Percentiles rank a stretch among this genome's conserved stretches.
These are phyloP conservation scores for Fragaria iinumae DNA, from an alignment of 306 rosid genomes.

Conservation along the genomic window DNA sequence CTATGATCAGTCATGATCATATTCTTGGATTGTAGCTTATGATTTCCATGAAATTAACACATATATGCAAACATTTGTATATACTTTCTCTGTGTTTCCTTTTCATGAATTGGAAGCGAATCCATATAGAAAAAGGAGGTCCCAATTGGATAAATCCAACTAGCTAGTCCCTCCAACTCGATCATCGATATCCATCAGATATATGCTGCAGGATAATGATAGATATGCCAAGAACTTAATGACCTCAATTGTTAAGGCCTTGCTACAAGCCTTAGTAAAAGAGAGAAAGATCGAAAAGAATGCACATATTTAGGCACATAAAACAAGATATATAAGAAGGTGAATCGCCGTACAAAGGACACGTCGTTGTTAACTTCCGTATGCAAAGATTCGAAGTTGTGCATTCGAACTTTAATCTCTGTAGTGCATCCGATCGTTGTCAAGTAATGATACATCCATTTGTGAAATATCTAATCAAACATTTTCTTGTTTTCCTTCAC, in stretches of 20 bases:
- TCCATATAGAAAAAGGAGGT: too few relatives aligned
- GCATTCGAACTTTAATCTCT: background rate
- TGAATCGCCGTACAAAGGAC: slow-evolving; percentile 60
- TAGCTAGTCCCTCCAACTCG: slow-evolving; percentile 20
- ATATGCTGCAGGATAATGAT: slow-evolving; percentile 7
- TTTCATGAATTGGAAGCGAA: too few relatives aligned
- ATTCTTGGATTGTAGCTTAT: too few relatives aligned
- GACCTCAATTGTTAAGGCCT: background rate
- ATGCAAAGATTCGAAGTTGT: slow-evolving; percentile 13
- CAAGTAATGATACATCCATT: background rate
- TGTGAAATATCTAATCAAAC: background rate
- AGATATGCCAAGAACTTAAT: background rate
- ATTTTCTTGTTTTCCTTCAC: slow-evolving; percentile 6
- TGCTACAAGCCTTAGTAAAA: background rate
- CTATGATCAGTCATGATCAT: too few relatives aligned
- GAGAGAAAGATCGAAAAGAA: background rate
- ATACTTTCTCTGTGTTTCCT: too few relatives aligned
- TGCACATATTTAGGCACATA: background rate
- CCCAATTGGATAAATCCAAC: background rate
- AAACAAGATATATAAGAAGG: background rate
- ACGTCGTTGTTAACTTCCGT: slow-evolving; percentile 36
- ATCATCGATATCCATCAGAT: background rate
- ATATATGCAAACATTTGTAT: too few relatives aligned
- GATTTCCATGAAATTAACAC: too few relatives aligned
- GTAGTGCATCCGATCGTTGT: background rate